A percentile compares a stretch with the other conserved stretches of the same genome.
Evolutionary conservation across 495 filamentous ascomycete species (phyloP).

Genomic region (Letharia columbiana): DNA sequence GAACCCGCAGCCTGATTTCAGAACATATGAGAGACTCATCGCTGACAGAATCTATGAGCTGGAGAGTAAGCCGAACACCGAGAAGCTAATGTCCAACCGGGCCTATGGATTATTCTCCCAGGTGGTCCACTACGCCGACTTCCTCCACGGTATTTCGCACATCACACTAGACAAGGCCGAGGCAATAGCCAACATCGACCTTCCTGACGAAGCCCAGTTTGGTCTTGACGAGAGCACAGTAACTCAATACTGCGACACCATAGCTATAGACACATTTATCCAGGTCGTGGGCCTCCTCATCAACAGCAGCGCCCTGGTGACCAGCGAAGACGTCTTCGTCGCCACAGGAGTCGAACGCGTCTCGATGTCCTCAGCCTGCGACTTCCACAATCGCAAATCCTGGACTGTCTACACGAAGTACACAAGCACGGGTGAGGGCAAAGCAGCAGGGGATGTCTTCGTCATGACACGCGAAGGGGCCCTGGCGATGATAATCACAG

Average conservation of each 20-base stretch:
- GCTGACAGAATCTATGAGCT: conserved; percentile 6
- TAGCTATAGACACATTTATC: conserved; percentile 31
- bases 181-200: conserved; percentile 25
- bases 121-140: conserved; percentile 27
- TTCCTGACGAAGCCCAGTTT: conserved; percentile 8
- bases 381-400: conserved; percentile 18
- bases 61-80: conserved; percentile 3
- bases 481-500: conserved; percentile 22
- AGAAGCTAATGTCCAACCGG: conserved; percentile 17
- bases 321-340: conserved; percentile 27
- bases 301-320: conserved; percentile 26
- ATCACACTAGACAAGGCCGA: conserved; percentile 25
- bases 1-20: conserved; percentile 5
- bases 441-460: conserved; percentile 29
- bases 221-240: conserved; percentile 24
- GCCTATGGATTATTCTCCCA: conserved; percentile 28
- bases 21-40: conserved; percentile 18
- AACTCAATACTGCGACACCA: conserved; percentile 22
- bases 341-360: conserved; percentile 24
- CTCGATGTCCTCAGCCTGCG: conserved; percentile 21
- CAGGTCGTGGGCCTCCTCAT: conserved; percentile 33
- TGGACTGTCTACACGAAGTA: conserved; percentile 30
- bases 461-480: conserved; percentile 24
- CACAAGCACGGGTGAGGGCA: conserved; percentile 14
- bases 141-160: conserved; percentile 24